phyloP scores from a whole-genome alignment of 2,329 filamentous ascomycete species.

The Cytospora paraplurivora region DNA sequence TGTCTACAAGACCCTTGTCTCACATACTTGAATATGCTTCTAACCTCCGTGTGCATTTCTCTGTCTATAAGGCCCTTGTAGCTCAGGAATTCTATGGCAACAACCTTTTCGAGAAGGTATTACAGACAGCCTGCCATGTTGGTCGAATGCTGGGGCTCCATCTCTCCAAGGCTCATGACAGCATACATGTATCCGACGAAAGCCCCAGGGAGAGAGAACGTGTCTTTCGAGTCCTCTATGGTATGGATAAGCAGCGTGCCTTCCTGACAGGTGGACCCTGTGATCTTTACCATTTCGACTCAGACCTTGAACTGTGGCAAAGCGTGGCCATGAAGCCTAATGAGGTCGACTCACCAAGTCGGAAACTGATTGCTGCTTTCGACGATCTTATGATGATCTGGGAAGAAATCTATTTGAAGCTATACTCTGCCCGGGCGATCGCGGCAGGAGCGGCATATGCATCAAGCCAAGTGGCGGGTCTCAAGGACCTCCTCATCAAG shows the following conservation, averaged over 20 bases:
- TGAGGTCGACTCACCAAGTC: neutral
- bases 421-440: slow-evolving; percentile 4
- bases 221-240: neutral
- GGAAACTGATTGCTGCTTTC: neutral
- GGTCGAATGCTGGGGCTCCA: neutral
- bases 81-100: slow-evolving; percentile 1
- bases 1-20: too few species aligned
- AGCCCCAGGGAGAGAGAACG: neutral
- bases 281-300: slow-evolving; percentile 5
- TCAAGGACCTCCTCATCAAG: neutral
- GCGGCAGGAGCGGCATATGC: neutral
- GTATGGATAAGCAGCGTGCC: slow-evolving; percentile 8
- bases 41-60: too few species aligned
- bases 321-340: neutral
- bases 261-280: slow-evolving; percentile 3
- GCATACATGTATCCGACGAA: neutral
- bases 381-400: slow-evolving; percentile 10
- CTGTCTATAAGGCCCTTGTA: neutral
- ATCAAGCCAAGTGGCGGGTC: neutral
- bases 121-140: neutral
- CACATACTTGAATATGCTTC: too few species aligned
- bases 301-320: neutral
- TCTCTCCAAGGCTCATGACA: neutral
- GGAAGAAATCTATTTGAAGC: neutral
- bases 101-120: neutral